phyloP scores from a whole-genome alignment of 768 basidiomycete genomes.

The Krasilnikovozyma curviuscula region DNA sequence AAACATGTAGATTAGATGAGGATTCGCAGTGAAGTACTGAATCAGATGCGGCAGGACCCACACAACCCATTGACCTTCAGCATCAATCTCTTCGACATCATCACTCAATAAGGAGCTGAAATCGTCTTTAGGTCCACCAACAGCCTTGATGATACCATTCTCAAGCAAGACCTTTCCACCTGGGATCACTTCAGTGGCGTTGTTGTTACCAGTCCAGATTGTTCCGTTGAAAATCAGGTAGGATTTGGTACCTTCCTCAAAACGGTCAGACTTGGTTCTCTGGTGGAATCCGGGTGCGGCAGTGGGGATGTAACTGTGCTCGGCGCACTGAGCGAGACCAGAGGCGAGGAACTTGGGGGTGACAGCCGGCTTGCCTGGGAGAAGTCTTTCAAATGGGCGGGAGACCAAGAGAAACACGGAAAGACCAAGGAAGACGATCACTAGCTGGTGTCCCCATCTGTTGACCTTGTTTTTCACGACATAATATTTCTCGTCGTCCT shows the following conservation, averaged over 20 bases:
- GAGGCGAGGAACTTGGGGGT: background rate
- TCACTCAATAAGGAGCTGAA: constrained; percentile 33
- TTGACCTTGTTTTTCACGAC: too few species aligned
- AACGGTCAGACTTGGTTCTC: constrained; percentile 20
- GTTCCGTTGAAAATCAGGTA: constrained; percentile 46
- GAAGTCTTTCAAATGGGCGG: too few species aligned
- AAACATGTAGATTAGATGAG: too few species aligned
- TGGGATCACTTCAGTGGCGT: constrained; percentile 39
- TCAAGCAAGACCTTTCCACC: constrained; percentile 43
- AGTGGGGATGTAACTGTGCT: constrained; percentile 17
- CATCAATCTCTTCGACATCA: constrained; percentile 40
- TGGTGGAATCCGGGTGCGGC: constrained; percentile 11
- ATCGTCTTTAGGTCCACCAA: constrained; percentile 35
- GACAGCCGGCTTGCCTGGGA: too few species aligned
- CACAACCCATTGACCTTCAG: too few species aligned
- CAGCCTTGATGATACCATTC: constrained; percentile 40
- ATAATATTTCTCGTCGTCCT: too few species aligned
- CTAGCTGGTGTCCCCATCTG: too few species aligned
- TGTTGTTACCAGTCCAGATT: constrained; percentile 51
- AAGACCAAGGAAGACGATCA: too few species aligned
- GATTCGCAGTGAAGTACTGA: too few species aligned
- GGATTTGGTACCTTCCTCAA: constrained; percentile 33
- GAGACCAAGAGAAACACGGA: too few species aligned
- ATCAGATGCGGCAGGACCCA: too few species aligned
- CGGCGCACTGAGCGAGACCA: constrained; percentile 23